Base-by-base conservation (phyloP, 331 rosid genomes). In the Dryas integrifolia region DNA sequence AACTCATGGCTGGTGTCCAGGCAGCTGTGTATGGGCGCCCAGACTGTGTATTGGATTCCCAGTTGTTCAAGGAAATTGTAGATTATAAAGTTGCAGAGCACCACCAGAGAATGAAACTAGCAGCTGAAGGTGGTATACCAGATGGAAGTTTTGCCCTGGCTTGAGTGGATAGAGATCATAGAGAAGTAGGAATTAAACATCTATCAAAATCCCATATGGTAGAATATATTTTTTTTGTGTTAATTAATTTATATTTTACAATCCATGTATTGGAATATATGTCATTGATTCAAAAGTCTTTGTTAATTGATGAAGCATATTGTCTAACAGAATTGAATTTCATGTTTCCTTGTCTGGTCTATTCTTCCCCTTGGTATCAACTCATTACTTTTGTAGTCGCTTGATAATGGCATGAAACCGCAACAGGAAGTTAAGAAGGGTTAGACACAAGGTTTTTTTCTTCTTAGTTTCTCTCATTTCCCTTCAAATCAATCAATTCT, bases 21-120 rank as follows among this genome's bases (percentile, higher is more conserved):
- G 99, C 99, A 57, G 96, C 98, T 16, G 98, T 95, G 3, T 95
- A 92, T 63, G 92, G 96, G 12, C 89, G 87, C 43, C 90, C 92
- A 14, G 96, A 96, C 75, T 96, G 98, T 72, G 70, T 85, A 52
- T 87, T 96, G 84, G 98, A 96, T 80, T 75, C 96, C 16, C 80
- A 82, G 65, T 72, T 92, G 82, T 85, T 90, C 16, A 69, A 14
- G 73, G 91, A 96, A 80, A 85, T 92, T 76, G 94, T 96, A 57
- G 98, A 96, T 82, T 96, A 88, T 78, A 96, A 96, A 72, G 98
- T 90, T 51, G 84, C 80, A 1, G 98, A 96, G 77, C 98, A 92
- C 84, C 90, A 85, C 66, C 98, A 96, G 76, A 87, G 98, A 68
- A 77, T 88, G 50, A 82, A 86, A 75, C 97, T 96, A 15, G 92